Evolutionary conservation across 2,329 filamentous ascomycete species (phyloP).

Genomic region (Talaromyces pinophilus): DNA sequence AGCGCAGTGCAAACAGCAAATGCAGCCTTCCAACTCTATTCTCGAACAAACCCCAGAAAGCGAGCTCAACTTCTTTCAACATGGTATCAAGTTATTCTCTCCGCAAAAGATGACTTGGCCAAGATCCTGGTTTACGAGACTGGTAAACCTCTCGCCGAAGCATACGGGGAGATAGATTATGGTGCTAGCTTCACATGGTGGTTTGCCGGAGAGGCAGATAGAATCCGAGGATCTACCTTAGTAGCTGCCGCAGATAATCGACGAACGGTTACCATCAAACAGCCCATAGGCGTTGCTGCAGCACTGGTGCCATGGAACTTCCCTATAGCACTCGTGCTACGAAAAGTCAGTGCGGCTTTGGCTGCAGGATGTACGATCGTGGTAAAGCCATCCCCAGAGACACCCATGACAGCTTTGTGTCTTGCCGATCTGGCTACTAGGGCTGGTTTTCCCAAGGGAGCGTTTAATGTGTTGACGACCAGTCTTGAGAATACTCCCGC

Average conservation of each 20-base stretch:
- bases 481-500: slow-evolving; percentile 43
- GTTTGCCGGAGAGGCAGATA: slow-evolving; percentile 63
- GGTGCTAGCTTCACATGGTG: slow-evolving; percentile 57
- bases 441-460: slow-evolving; percentile 61
- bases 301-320: slow-evolving; percentile 75
- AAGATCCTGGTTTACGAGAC: slow-evolving; percentile 64
- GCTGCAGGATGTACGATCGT: slow-evolving; percentile 76
- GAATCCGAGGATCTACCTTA: slow-evolving; percentile 61
- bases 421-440: slow-evolving; percentile 55
- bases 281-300: slow-evolving; percentile 68
- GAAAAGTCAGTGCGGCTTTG: slow-evolving; percentile 67
- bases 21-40: slow-evolving; percentile 61
- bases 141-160: slow-evolving; percentile 59
- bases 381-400: slow-evolving; percentile 70
- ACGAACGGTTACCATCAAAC: slow-evolving; percentile 71
- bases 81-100: slow-evolving; percentile 66
- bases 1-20: slow-evolving; percentile 61
- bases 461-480: slow-evolving; percentile 62
- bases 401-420: slow-evolving; percentile 58
- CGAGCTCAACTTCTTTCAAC: slow-evolving; percentile 64
- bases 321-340: slow-evolving; percentile 66
- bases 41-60: slow-evolving; percentile 60
- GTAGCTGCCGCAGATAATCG: slow-evolving; percentile 62
- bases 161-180: slow-evolving; percentile 59
- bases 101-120: slow-evolving; percentile 63